Base-by-base conservation (phyloP, 305 asterid species). In the Fraxinus floribunda region DNA sequence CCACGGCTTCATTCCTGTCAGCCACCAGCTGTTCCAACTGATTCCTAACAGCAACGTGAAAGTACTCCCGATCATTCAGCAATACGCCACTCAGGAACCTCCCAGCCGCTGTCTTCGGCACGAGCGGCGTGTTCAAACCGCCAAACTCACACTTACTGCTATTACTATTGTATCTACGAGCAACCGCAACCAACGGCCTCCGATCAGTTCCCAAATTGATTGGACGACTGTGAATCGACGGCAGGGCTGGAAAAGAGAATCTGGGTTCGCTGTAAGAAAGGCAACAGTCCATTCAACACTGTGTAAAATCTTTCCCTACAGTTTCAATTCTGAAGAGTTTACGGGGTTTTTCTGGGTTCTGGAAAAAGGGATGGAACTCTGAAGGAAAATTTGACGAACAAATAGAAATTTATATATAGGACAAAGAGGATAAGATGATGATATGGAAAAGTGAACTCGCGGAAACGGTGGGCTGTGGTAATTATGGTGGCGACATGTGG, bases 201-300 rank as follows among this genome's bases (percentile, higher is more conserved):
- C 87, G 84, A 76, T 55, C 66, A 77, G 49, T 46, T 36, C 66
- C 77, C 15, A 41, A 79, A 22, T 77, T 26, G 75, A 86, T 82
- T 84, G 85, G 83, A 35, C 87, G 87, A 81, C 83, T 74, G 20
- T 4, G 16, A 71, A 39, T 57, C 74, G 87, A 73, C 83, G 86
- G 87, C 73, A 83, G 85, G 60, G 89, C 26, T 2, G 89, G 80
- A 83, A 88, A 83, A 76, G 79, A 52, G 81, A 71, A 4, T 29
- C 78, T 68, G 78, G 87, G 85, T 10, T 84, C 79, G 76, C 64
- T 38, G 86, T 79, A 82, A 82, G 84, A 84, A 55, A 91, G 84
- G 89, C 92, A 87, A 77, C 82, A 90, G 90, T 91, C 98, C 98
- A 94, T 94, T 91, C 91, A 91, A 88, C 90, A 78, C 22, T 36